phyloP scores from a whole-genome alignment of 1,139 yeast species.

The Hyphopichia buzzinii region DNA sequence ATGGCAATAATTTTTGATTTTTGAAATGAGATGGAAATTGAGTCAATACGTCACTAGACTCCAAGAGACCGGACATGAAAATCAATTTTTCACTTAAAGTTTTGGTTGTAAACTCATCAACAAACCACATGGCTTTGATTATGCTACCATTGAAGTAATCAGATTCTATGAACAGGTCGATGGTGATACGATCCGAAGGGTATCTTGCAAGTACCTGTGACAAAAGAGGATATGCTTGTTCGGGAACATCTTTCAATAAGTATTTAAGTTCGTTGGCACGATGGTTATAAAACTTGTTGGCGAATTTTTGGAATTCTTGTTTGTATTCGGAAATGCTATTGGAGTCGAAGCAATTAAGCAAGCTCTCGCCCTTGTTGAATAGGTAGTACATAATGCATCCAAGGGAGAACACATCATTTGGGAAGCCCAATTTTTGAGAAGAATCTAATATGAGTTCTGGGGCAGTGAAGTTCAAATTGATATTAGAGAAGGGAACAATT shows the following conservation, averaged over 20 bases:
- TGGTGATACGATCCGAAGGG: conserved; percentile 42
- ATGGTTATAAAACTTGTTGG: conserved; percentile 40
- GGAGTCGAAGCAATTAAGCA: conserved; percentile 48
- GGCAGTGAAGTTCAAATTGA: conserved; percentile 65
- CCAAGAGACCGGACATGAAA: conserved; percentile 64
- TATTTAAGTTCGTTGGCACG: conserved; percentile 46
- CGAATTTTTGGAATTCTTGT: conserved; percentile 43
- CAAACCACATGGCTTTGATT: conserved; percentile 74
- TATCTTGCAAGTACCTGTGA: conserved; percentile 43
- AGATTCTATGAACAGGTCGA: conserved; percentile 53
- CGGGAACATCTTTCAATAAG: conserved; percentile 44
- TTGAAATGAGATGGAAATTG: conserved; percentile 72
- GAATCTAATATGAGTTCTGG: conserved; percentile 29
- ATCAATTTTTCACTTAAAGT: conserved; percentile 63
- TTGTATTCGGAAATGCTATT: conserved; percentile 49
- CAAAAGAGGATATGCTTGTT: conserved; percentile 25
- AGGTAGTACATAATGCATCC: conserved; percentile 73
- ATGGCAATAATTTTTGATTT: conserved; percentile 73
- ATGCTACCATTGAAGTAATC: conserved; percentile 75
- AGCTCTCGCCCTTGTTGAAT: conserved; percentile 48
- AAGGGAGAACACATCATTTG: conserved; percentile 81
- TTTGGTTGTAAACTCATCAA: conserved; percentile 84
- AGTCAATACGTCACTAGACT: conserved; percentile 42
- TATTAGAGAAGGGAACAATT: conserved; percentile 73
- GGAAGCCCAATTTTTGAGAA: conserved; percentile 48